Evolutionary conservation across 2,329 filamentous ascomycete genomes (phyloP).

Genomic region (Stachybotrys chlorohalonatus): DNA sequence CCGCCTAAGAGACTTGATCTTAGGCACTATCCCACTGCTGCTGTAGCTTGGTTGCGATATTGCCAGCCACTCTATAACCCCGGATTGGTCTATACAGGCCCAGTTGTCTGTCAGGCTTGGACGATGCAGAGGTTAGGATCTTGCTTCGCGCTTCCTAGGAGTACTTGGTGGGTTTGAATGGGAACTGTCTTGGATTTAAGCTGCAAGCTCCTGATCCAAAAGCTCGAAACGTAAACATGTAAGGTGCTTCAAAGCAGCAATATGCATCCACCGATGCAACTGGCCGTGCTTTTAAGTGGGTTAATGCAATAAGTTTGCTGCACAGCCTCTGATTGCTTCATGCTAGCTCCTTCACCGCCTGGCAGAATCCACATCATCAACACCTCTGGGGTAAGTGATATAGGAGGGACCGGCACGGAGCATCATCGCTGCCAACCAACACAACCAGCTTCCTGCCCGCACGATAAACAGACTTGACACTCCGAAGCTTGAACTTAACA

Average conservation of each 20-base stretch:
- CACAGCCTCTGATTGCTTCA: not conserved
- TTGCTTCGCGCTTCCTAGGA: not conserved
- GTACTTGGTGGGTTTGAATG: not conserved
- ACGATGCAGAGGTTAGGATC: not conserved
- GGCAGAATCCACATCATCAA: constrained; percentile 23
- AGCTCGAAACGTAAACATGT: constrained; percentile 6
- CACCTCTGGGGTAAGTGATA: not conserved
- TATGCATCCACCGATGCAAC: not conserved
- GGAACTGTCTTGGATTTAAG: not conserved
- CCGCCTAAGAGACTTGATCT: not conserved
- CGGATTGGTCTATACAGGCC: not conserved
- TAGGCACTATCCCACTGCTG: not conserved
- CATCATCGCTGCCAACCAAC: constrained; percentile 4
- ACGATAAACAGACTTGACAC: not conserved
- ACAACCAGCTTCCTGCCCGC: constrained; percentile 1
- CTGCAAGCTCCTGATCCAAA: not conserved
- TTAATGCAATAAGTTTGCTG: constrained; percentile 11
- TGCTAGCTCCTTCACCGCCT: constrained; percentile 18
- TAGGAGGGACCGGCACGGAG: constrained; percentile 11
- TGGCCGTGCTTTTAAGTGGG: constrained; percentile 5
- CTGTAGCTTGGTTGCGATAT: not conserved
- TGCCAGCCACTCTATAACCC: not conserved
- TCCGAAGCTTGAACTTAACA: not conserved
- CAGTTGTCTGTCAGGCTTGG: not conserved
- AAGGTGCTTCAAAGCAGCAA: constrained; percentile 3